Base-by-base conservation (phyloP, 805 yeast species). In the Wickerhamomyces bovis region DNA sequence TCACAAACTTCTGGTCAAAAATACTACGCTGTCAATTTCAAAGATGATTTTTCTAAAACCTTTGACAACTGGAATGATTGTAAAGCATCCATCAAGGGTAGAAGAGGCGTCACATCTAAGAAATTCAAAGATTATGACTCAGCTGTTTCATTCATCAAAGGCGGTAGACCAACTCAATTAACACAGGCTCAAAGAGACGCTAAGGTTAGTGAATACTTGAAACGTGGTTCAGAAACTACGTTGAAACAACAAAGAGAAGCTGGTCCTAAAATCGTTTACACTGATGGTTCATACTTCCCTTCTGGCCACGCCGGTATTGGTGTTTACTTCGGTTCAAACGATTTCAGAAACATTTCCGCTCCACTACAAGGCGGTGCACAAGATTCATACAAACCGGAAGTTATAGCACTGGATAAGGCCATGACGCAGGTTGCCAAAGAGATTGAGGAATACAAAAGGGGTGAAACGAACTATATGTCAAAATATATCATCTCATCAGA, bases 381-480 rank as follows among this genome's bases (percentile, higher is more conserved):
- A 30, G 87, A 96, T 1, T 89, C 89, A 55, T 89, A 86, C 53
- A 66, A 87, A 38, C 94, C 95, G 1, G 97, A 90, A 63, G 72
- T 89, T 11, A 62, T 68, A 13, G 97, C 95, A 0, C 72, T 85
- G 18, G 58, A 66, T 6, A 70, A 69, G 30, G 95, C 94, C 0
- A 58, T 85, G 48, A 60, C 61, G 6, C 53, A 57, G 7, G 70
- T 82, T 16, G 42, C 52, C 1, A 23, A 49, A 2, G 75, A 70
- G 21, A 60, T 72, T 46, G 53, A 57, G 4, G 43, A 50, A 11
- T 56, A 55, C 31, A 42, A 46, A n/a, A 41, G 43, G 0, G 54
- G 51, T 0, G 49, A 55, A 2, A 54, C 50, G 4, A 48, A 46
- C 1, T 50, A 51, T 15, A 40, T 54, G 5, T 54, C 53, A 6